Base-by-base conservation (phyloP, 139 green algal species). In the Desmodesmus armatus region DNA sequence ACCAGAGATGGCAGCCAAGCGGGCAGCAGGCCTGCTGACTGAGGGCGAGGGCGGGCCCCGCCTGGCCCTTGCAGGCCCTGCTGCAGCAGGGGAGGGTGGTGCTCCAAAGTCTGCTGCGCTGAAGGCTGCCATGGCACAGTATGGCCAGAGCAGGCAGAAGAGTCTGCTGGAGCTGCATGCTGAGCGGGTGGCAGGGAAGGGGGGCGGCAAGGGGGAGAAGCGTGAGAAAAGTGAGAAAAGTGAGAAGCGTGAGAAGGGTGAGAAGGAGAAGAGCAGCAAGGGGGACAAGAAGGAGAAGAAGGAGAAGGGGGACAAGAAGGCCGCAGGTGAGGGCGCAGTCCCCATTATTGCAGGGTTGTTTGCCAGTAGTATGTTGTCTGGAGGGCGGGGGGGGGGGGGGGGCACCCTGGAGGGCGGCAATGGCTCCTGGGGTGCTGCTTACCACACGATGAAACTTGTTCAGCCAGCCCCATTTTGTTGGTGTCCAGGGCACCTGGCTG, bases 111-210 rank as follows among this genome's bases (percentile, higher is more conserved):
- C 62, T 63, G 60, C 78, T 65, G 63, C 49, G 73, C 43, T 80
- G 67, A 49, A 23, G 41, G 82, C 63, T 49, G 49, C 77, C 0
- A 69, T 93, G 41, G 63, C 87, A n/a, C 37, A 74, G 37, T 91
- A 88, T 67, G 93, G 93, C 75, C 53, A 76, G 0, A 19, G 40
- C 23, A 83, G 93, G 9, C 83, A 89, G 58, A 96, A 96, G 90
- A 92, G 75, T 39, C 77, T 97, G 39, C 62, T 97, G 86, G 91
- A 97, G 89, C 73, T 92, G 88, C 94, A 97, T 66, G 23, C 85
- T 25, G 92, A 95, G 83, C 75, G 55, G 73, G 67, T 85, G 84
- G 40, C n/a, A n/a, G n/a, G 75, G 77, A 58, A 27, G 87, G 37
- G 49, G 27, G 71, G 41, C 27, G 51, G 35, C 5, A 82, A 39